phyloP scores from a whole-genome alignment of 331 rosid species.

The Quercus tomentella region DNA sequence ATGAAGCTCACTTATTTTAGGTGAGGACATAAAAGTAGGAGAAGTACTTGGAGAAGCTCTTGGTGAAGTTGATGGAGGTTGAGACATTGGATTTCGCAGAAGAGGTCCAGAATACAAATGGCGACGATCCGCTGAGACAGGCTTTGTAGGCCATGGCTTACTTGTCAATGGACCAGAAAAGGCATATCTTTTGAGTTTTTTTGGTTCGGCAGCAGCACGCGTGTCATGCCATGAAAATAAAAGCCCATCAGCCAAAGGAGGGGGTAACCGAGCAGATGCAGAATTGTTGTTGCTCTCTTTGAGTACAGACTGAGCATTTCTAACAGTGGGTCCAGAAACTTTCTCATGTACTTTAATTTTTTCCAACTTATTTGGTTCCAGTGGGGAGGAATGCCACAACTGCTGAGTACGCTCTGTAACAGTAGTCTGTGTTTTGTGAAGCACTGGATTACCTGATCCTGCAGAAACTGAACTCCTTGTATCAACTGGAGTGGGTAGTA shows the following conservation, averaged over 20 bases:
- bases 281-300: conserved; percentile 74
- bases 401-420: conserved; percentile 46
- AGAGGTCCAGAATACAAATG: conserved; percentile 87
- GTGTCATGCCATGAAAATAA: conserved; percentile 37
- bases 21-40: conserved; percentile 73
- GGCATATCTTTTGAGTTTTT: conserved; percentile 65
- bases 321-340: conserved; percentile 31
- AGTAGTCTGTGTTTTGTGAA: conserved; percentile 32
- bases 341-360: conserved; percentile 39
- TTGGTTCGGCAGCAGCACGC: conserved; percentile 43
- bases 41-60: conserved; percentile 68
- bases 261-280: conserved; percentile 50
- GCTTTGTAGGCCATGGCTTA: conserved; percentile 52
- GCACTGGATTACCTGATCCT: conserved; percentile 37
- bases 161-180: conserved; percentile 90
- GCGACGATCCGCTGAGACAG: conserved; percentile 32
- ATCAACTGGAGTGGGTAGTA: conserved; percentile 81
- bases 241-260: conserved; percentile 51
- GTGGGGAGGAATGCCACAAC: conserved; percentile 80
- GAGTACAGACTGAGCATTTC: conserved; percentile 50
- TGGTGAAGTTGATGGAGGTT: conserved; percentile 66
- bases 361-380: conserved; percentile 58
- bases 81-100: conserved; percentile 56
- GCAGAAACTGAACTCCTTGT: conserved; percentile 48
- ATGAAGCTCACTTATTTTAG: conserved; percentile 94